A percentile compares a stretch with the other conserved stretches of the same genome.
Evolutionary conservation across 139 green algal genomes (phyloP).

Genomic region (Tetradesmus obliquus): DNA sequence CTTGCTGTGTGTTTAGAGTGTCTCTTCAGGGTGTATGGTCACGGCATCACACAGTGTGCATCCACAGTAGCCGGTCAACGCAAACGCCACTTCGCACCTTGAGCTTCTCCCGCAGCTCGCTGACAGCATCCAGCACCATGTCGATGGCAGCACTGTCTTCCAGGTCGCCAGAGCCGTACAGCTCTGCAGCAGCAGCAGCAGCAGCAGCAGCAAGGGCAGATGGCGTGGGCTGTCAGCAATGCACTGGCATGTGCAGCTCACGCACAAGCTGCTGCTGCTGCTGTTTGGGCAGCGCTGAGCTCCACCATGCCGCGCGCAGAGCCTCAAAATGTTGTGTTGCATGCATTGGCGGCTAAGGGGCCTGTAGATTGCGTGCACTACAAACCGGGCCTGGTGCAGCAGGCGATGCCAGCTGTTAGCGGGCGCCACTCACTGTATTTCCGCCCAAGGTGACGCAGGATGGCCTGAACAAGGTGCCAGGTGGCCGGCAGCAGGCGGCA

Average conservation of each 20-base stretch:
- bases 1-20: no score
- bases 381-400: no score
- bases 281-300: not conserved
- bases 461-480: conserved; percentile 35
- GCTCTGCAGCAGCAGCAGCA: conserved; percentile 18
- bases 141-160: conserved; percentile 47
- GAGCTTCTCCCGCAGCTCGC: conserved; percentile 54
- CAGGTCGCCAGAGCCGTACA: conserved; percentile 53
- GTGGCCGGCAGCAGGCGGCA: not conserved
- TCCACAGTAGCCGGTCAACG: conserved; percentile 24
- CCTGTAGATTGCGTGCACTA: no score
- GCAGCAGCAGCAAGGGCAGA: conserved; percentile 15
- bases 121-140: conserved; percentile 55
- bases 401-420: no score
- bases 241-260: not conserved
- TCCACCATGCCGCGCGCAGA: no score
- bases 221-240: not conserved
- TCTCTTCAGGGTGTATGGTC: not conserved
- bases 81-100: not conserved
- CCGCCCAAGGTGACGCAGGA: conserved; percentile 56
- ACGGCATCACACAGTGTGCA: conserved; percentile 35
- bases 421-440: conserved; percentile 50
- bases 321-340: no score
- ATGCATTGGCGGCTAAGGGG: no score
- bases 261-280: not conserved